A percentile compares a stretch with the other conserved stretches of the same genome.
phyloP scores from a whole-genome alignment of 1,284 basidiomycete species.

The Rhodotorula sp. region DNA sequence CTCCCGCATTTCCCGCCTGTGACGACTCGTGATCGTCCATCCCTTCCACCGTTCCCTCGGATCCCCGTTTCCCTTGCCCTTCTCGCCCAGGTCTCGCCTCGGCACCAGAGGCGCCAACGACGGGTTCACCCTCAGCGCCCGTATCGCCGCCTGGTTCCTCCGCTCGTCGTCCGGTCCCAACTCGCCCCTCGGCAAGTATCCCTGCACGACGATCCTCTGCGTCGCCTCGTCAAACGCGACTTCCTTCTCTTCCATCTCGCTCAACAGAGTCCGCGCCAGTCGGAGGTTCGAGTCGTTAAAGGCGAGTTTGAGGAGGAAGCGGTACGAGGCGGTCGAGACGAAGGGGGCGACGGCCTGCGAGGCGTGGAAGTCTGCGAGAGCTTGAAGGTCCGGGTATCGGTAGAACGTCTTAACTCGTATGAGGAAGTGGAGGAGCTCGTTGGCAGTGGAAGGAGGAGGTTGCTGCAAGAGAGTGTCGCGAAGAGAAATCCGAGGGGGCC shows the following conservation, averaged over 20 bases:
- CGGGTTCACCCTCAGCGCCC: neutral
- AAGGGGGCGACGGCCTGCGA: conserved; percentile 1
- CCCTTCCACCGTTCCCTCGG: conserved; percentile 13
- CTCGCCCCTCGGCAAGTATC: conserved; percentile 8
- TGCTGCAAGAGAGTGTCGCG: conserved; percentile 4
- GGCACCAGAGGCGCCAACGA: conserved; percentile 5
- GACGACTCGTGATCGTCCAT: neutral
- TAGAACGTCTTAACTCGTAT: neutral
- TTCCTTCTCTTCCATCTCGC: conserved; percentile 13
- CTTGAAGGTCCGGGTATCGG: neutral
- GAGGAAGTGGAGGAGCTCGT: conserved; percentile 16
- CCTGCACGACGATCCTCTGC: conserved; percentile 12
- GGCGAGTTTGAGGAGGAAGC: conserved; percentile 18
- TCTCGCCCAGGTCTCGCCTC: neutral
- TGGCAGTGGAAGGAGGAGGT: conserved; percentile 1
- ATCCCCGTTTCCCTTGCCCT: neutral
- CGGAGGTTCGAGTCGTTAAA: conserved; percentile 5
- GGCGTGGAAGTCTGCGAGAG: conserved; percentile 23
- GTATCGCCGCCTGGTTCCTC: neutral
- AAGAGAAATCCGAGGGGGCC: neutral
- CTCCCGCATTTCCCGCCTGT: neutral
- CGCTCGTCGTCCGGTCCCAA: neutral
- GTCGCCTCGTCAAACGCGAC: conserved; percentile 1
- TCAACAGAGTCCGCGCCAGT: conserved; percentile 14
- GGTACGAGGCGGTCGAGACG: conserved; percentile 19